A percentile compares a stretch with the other conserved stretches of the same genome.
These are phyloP conservation scores for Scheffersomyces amazonensis DNA, from an alignment of 805 yeast genomes.

Conservation along the genomic window DNA sequence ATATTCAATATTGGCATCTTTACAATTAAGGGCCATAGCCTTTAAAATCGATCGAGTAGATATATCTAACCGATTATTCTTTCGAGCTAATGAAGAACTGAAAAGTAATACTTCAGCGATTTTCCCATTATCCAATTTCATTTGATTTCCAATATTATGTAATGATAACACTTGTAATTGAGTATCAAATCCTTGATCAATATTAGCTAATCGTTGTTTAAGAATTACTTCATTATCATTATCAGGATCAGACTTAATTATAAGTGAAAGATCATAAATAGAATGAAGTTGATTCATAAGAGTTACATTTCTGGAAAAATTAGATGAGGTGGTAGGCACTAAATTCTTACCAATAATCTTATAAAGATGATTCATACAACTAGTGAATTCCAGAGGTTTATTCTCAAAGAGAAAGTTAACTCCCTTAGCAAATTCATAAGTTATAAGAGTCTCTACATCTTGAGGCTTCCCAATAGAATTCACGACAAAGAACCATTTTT, in stretches of 20 bases:
- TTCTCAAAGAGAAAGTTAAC: conserved; percentile 41
- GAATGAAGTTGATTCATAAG: conserved; percentile 37
- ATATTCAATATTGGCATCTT: conserved; percentile 65
- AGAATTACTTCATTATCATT: conserved; percentile 15
- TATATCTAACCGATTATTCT: conserved; percentile 65
- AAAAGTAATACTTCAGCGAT: conserved; percentile 49
- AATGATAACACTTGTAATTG: conserved; percentile 59
- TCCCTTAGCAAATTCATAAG: conserved; percentile 65
- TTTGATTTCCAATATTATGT: conserved; percentile 46
- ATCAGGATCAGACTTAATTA: conserved; percentile 12
- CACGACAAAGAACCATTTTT: conserved; percentile 57
- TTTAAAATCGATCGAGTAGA: conserved; percentile 67
- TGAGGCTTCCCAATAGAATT: conserved; percentile 41
- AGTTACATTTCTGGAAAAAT: conserved; percentile 32
- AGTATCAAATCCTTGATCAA: conserved; percentile 49
- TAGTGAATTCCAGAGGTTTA: conserved; percentile 30
- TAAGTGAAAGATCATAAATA: conserved; percentile 30
- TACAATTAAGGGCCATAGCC: conserved; percentile 45
- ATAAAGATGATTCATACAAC: conserved; percentile 50
- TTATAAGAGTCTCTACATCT: conserved; percentile 53
- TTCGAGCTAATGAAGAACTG: conserved; percentile 64
- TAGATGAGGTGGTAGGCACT: conserved; percentile 34
- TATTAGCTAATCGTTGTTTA: conserved; percentile 26
- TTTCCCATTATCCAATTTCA: conserved; percentile 31
- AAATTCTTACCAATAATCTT: conserved; percentile 59